Evolutionary conservation across 139 green algal species (phyloP), one percentile per base, ranked within the genome.

Genomic region (Chlorella sp.): DNA sequence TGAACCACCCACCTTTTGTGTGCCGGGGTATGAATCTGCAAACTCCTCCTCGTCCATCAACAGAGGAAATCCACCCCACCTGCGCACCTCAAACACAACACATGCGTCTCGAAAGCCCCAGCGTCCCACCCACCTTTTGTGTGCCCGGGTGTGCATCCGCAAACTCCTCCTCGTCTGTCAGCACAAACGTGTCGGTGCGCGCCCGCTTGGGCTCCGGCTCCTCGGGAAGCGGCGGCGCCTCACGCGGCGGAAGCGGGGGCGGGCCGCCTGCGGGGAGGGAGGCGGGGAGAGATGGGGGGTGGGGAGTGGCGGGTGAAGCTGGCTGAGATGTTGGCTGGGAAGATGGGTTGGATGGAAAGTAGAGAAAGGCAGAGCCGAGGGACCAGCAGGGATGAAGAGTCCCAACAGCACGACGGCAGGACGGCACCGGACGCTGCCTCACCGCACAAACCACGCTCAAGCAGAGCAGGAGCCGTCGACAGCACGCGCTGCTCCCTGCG

Each of bases 111-210:
- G n/a, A n/a, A n/a, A n/a, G n/a, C n/a, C n/a, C 12, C 12, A 24
- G 22, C 12, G 66, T 21, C 71, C 3, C 12, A 14, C 79, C 34
- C 83, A 92, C 92, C 92, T 92, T 93, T 81, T 75, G 82, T 64
- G 82, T 71, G 34, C 94, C 94, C 22, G 92, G 89, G 87, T 95
- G 85, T 26, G 86, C 37, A 2, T 92, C 92, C 90, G 97, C 80
- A 92, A 97, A 98, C 90, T 98, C 95, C 60, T 97, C 96, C 90
- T 98, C 96, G 3, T 94, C 85, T 71, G 94, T 90, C 60, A 98
- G 91, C 90, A 97, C 96, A 88, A 97, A 96, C 48, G 81, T 86
- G 75, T 97, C 91, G 19, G 64, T 91, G 68, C 94, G 91, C 73
- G 89, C 78, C 37, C 94, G 88, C 91, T 97, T 96, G 85, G 94